These are phyloP conservation scores for Fusarium globosum DNA, from an alignment of 2,329 filamentous ascomycete species.

Conservation along the genomic window DNA sequence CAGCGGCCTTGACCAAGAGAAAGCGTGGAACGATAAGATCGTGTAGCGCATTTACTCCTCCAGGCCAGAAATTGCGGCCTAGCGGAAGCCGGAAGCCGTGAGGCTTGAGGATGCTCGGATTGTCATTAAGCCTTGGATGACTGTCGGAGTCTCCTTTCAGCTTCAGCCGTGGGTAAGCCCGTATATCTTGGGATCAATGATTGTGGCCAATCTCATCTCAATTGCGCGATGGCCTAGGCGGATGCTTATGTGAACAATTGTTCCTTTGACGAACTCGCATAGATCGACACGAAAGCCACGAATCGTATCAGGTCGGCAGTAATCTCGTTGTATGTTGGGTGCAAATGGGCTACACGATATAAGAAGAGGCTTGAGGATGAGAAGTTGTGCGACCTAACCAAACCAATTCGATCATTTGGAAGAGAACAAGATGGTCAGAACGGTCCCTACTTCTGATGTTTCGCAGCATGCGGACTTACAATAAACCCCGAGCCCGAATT, in stretches of 20 bases:
- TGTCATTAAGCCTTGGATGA: conserved; percentile 9
- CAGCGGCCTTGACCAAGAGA: conserved; percentile 15
- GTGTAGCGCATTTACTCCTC: conserved; percentile 22
- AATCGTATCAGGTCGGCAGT: not conserved
- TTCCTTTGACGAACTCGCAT: not conserved
- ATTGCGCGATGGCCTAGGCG: not conserved
- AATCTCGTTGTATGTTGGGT: not conserved
- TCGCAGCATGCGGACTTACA: conserved; percentile 31
- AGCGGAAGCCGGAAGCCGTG: conserved; percentile 40
- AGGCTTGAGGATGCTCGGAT: conserved; percentile 16
- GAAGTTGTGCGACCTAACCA: conserved; percentile 20
- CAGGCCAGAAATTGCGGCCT: not conserved
- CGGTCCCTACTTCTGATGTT: conserved; percentile 20
- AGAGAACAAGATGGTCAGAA: conserved; percentile 2
- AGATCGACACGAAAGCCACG: not conserved
- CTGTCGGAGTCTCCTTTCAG: conserved; percentile 7
- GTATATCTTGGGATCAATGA: not conserved
- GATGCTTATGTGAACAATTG: not conserved
- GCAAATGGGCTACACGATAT: conserved; percentile 13
- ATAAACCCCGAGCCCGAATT: conserved; percentile 33
- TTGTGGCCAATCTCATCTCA: not conserved
- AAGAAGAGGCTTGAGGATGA: conserved; percentile 10
- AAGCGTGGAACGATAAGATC: conserved; percentile 22
- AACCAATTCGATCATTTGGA: not conserved
- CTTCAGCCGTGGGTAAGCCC: not conserved